These are phyloP conservation scores for Sporothrix brasiliensis DNA, from an alignment of 2,329 filamentous ascomycete species.

Conservation along the genomic window DNA sequence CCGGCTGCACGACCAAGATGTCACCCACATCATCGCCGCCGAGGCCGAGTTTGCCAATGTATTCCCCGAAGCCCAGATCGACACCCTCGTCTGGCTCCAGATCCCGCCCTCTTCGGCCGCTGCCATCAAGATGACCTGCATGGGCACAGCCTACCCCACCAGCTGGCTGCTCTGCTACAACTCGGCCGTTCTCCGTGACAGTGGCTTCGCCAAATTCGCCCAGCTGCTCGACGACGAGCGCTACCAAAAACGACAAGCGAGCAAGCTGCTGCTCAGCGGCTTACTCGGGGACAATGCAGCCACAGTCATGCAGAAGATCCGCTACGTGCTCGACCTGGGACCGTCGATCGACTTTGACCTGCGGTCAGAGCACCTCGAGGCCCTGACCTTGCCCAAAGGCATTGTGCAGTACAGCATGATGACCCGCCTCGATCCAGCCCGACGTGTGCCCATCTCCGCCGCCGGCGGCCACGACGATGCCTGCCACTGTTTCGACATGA, in stretches of 20 bases:
- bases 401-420: conserved; percentile 35
- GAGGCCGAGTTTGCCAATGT: conserved; percentile 33
- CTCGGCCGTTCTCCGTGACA: conserved; percentile 31
- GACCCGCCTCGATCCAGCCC: not conserved
- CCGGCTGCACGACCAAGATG: conserved; percentile 27
- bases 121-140: conserved; percentile 32
- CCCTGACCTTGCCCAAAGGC: conserved; percentile 35
- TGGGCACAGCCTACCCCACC: conserved; percentile 28
- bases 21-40: conserved; percentile 33
- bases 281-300: not conserved
- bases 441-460: conserved; percentile 33
- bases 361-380: conserved; percentile 35
- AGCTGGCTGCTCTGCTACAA: conserved; percentile 34
- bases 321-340: conserved; percentile 37
- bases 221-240: conserved; percentile 32
- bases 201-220: conserved; percentile 33
- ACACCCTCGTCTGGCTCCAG: conserved; percentile 35
- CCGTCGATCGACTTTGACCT: conserved; percentile 34
- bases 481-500: conserved; percentile 42
- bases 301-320: conserved; percentile 35
- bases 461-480: conserved; percentile 50
- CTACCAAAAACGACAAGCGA: conserved; percentile 28
- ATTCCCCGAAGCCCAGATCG: conserved; percentile 30
- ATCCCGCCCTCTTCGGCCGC: conserved; percentile 12
- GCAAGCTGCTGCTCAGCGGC: conserved; percentile 20